These are phyloP conservation scores for Diaporthe humulicola DNA, from an alignment of 2,329 filamentous ascomycete genomes.

Conservation along the genomic window DNA sequence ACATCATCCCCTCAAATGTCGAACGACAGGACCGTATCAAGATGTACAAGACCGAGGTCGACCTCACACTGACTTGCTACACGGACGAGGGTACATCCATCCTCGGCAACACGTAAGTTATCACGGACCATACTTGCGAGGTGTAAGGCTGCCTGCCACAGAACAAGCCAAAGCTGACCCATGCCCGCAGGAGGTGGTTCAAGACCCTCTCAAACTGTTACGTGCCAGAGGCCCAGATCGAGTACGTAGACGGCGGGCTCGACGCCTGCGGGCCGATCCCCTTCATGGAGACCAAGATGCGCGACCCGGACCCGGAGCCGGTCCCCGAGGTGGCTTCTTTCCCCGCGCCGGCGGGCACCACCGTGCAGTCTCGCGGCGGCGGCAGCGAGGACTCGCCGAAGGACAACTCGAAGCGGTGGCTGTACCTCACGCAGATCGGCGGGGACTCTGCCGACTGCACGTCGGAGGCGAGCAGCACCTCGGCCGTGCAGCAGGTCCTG, in stretches of 20 bases:
- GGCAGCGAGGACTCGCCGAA: no score
- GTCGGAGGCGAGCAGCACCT: conserved; percentile 28
- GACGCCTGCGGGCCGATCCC: conserved; percentile 38
- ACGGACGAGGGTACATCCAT: conserved; percentile 5
- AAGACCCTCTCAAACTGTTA: conserved; percentile 39
- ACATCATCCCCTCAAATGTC: conserved; percentile 36
- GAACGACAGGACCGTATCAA: conserved; percentile 36
- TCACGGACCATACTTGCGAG: neutral
- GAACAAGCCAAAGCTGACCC: neutral
- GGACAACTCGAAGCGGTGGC: conserved; percentile 30
- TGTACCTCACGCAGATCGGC: conserved; percentile 36
- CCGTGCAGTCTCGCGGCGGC: neutral
- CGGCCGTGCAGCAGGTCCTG: neutral
- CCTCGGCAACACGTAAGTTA: conserved; percentile 27
- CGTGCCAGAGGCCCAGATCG: conserved; percentile 35
- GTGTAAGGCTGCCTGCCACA: neutral
- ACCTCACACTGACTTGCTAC: conserved; percentile 38
- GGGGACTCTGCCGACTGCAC: conserved; percentile 28
- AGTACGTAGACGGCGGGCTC: conserved; percentile 29
- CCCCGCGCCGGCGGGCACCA: neutral
- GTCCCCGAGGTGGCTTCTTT: neutral
- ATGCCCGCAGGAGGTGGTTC: conserved; percentile 27
- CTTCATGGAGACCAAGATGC: conserved; percentile 39
- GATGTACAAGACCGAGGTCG: conserved; percentile 39
- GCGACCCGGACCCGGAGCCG: conserved; percentile 33